Evolutionary conservation across 1,139 yeast genomes (phyloP), one percentile per base, ranked within the genome.

Genomic region (Candida mesenterica): DNA sequence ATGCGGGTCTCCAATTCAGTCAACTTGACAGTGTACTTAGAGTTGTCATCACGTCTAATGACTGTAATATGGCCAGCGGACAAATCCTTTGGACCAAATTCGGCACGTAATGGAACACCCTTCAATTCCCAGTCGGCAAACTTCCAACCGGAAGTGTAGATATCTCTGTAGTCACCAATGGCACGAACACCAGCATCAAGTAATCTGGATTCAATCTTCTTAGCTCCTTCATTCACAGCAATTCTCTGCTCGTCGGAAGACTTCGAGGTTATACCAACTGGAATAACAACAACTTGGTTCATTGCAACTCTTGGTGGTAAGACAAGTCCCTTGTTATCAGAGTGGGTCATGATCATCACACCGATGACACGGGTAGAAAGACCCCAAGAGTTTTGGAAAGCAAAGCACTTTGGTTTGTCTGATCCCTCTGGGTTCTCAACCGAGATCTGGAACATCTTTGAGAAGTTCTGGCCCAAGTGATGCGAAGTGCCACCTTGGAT

Each of bases 351-450:
- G 43, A 88, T 85, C 98, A 92, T 92, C 49, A 94, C 98, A 75
- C 99, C 99, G 60, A 94, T 90, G 46, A 85, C 95, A 68, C 99
- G 88, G 44, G 99, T 94, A 32, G 97, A 89, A 53, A 92, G 73
- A 67, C 99, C 99, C 99, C 99, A 94, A 8, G 97, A 90, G 75
- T 94, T 94, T 71, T 94, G 99, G 79, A 82, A 88, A 22, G 95
- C 97, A 54, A 69, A 78, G 34, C 89, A 70, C 68, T 87, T 86
- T 58, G 94, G 94, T 61, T 85, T 82, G 45, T 86, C 95, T 14
- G 87, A 61, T 35, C 90, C 94, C 43, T 84, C 86, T 48, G 99
- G 98, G 63, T 87, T 85, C 68, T 94, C 98, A 32, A 94, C 98
- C 28, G 84, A 71, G 49, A 94, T 87, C 68, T 88, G 85, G 69